Conservation (phyloP, 192 early-diverging fungal genomes). For the Spizellomyces punctatus region DNA sequence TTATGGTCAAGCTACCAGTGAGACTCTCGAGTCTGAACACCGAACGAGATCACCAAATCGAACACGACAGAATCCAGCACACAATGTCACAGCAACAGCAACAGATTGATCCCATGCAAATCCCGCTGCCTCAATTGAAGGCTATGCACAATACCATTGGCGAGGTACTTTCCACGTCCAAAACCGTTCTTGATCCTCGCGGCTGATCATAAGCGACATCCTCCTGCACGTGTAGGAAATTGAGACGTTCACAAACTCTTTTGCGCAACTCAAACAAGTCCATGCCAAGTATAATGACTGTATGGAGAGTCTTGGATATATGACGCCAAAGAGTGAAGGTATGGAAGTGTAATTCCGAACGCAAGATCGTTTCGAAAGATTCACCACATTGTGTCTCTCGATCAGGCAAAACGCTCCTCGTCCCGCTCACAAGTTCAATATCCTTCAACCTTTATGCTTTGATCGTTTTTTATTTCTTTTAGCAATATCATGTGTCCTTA, state of each 20-base stretch:
- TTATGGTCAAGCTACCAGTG: too few relatives aligned
- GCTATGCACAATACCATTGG: conserved; percentile 84
- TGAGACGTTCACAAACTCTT: conserved; percentile 80
- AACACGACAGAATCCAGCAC: not conserved
- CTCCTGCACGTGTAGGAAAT: conserved; percentile 67
- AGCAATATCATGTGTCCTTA: conserved; percentile 10
- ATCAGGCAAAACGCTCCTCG: conserved; percentile 65
- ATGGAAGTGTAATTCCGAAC: not conserved
- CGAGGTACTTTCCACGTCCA: conserved; percentile 54
- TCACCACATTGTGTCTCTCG: not conserved
- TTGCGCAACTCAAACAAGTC: conserved; percentile 82
- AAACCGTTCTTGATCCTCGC: not conserved
- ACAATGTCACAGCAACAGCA: conserved; percentile 33
- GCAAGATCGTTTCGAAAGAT: not conserved
- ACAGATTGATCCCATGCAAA: conserved; percentile 75
- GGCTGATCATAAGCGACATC: too few relatives aligned
- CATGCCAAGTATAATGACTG: conserved; percentile 86
- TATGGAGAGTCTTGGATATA: conserved; percentile 66
- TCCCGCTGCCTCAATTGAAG: conserved; percentile 82
- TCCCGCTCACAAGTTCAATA: conserved; percentile 75
- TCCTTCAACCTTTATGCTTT: conserved; percentile 8
- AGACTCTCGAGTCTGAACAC: too few relatives aligned
- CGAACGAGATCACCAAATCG: too few relatives aligned
- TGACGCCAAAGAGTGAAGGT: conserved; percentile 60
- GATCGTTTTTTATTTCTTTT: conserved; percentile 13